Base-by-base conservation (phyloP, 352 stramenopile species). In the Globisporangium iwayamae region DNA sequence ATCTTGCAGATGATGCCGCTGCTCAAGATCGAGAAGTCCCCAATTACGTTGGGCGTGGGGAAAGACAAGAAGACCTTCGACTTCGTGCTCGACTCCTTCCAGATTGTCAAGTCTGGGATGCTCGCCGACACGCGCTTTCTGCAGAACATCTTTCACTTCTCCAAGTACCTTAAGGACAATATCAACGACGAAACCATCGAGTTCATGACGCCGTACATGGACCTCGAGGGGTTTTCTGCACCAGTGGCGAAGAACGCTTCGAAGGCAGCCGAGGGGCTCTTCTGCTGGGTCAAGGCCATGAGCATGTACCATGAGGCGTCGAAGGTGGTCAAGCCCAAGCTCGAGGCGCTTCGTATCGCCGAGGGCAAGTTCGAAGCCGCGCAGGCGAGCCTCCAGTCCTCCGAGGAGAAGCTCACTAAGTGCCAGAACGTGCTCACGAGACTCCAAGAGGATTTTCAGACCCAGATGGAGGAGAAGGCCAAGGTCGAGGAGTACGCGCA, bases 101-200 rank as follows among this genome's bases (percentile, higher is more conserved):
- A 89, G 57, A 78, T 94, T 46, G 81, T 83, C 51, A 90, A 94
- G 58, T 79, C 75, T 0, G 88, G 87, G 0, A 94, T 98, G 90
- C 68, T 98, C 0, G 81, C 81, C 0, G 91, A 97, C 63, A 92
- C 87, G 32, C 73, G 86, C 13, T 98, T 98, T 67, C 64, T 93
- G 39, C 80, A 94, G 54, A 89, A 89, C 54, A 93, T 98, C 60
- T 96, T 97, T 47, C 78, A 91, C 62, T 98, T 97, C 63, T 95
- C 81, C 41, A 92, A 96, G 57, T 66, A 94, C 59, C 77, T 97
- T 36, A 97, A 97, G 62, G 92, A 98, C 67, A 83, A 90, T 32
- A 97, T 97, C 71, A 98, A 96, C 66, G 89, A 97, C 57, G 92
- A 98, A 61, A 97, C 89, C 3, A 84, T 98, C 34, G 92, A 98